Evolutionary conservation across 2,329 filamentous ascomycete genomes (phyloP).

Genomic region (Phaeomoniella chlamydospora): DNA sequence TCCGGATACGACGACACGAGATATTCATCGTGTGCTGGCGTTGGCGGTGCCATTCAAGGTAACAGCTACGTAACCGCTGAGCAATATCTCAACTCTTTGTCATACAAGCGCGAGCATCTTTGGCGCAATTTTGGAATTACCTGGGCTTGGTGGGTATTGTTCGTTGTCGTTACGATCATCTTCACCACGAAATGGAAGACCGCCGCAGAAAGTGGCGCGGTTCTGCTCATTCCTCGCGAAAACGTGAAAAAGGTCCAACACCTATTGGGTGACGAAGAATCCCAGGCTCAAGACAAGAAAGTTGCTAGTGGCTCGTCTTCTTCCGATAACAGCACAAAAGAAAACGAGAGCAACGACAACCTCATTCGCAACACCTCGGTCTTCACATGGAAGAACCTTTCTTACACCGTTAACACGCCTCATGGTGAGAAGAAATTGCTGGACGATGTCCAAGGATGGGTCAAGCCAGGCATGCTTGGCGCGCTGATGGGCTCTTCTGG

Average conservation of each 20-base stretch:
- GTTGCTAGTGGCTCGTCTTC: slow-evolving; percentile 4
- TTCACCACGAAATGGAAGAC: slow-evolving; percentile 43
- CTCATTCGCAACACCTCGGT: slow-evolving; percentile 50
- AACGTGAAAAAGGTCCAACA: slow-evolving; percentile 25
- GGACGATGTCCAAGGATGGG: slow-evolving; percentile 58
- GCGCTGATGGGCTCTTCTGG: slow-evolving; percentile 67
- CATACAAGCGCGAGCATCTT: slow-evolving; percentile 35
- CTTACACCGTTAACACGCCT: slow-evolving; percentile 52
- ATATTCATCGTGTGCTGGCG: slow-evolving; percentile 36
- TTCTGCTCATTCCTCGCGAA: slow-evolving; percentile 49
- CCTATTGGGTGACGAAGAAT: slow-evolving; percentile 35
- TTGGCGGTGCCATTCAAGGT: slow-evolving; percentile 39
- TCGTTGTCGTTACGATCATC: slow-evolving; percentile 42
- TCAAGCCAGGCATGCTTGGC: slow-evolving; percentile 61
- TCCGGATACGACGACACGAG: slow-evolving; percentile 14
- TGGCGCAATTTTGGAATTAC: slow-evolving; percentile 50
- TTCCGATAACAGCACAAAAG: slow-evolving; percentile 7
- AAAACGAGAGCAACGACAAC: slow-evolving; percentile 18
- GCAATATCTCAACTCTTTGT: slow-evolving; percentile 41
- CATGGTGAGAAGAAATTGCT: slow-evolving; percentile 41
- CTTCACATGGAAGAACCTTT: slow-evolving; percentile 62
- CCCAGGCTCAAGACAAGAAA: slow-evolving; percentile 15
- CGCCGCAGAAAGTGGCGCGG: slow-evolving; percentile 35
- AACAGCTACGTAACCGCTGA: slow-evolving; percentile 38
- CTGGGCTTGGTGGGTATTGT: slow-evolving; percentile 49